Base-by-base conservation (phyloP, 805 yeast species). In the Lipomyces sp. region DNA sequence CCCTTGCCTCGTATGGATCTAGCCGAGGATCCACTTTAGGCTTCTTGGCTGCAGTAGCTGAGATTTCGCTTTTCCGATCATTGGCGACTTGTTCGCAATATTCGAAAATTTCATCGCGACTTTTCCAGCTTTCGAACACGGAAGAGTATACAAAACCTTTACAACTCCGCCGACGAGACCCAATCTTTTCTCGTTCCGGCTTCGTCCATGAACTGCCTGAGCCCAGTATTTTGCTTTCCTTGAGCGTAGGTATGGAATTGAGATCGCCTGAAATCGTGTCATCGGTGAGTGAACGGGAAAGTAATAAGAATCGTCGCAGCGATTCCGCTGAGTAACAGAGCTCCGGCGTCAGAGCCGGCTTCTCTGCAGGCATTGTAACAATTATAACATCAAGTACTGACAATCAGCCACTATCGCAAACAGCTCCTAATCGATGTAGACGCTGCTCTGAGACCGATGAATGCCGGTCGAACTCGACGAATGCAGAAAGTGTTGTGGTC, bases 1-100 rank as follows among this genome's bases (percentile, higher is more conserved):
- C 65, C n/a, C 75, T 76, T 74, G 69, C 79, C 74, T 71, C 77
- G 77, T 33, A 83, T 64, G 56, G 75, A 53, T 50, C 75, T 71
- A 30, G 82, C 67, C 67, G 83, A 80, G 45, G 76, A 74, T 59
- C 76, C 63, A n/a, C 70, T 64, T 4, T 63, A 55, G 24, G 82
- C 75, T 0, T 77, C 75, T 24, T 78, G 72, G 1, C 72, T 75
- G 1, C 85, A 85, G 70, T 64, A 75, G 0, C 77, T 74, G 29
- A 78, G 72, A 1, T 73, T 75, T 1, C 86, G 85, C 70, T 63
- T 2, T 71, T 66, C 1, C 61, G 59, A 3, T 69, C 66, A 24
- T 72, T 55, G 6, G 69, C 73, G 6, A 73, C 61, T 8, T 59
- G 30, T 5, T 67, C 32, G 62, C 74, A 71, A 0, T 67, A 69